These are phyloP conservation scores for Omphalotus olearius DNA, from an alignment of 1,284 basidiomycete genomes.

Conservation along the genomic window DNA sequence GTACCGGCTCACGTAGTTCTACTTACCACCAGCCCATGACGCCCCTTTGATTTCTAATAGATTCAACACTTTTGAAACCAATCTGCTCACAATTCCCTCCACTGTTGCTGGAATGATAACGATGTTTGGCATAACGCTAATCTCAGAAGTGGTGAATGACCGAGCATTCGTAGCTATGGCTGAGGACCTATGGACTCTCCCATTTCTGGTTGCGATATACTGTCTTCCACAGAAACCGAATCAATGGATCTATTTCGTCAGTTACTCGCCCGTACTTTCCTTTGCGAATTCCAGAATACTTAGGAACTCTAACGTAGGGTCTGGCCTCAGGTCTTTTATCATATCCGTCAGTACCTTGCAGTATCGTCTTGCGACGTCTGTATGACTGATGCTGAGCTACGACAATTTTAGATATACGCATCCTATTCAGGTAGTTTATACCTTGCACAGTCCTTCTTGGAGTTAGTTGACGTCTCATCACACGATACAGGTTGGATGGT, in stretches of 20 bases:
- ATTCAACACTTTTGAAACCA: slow-evolving; percentile 58
- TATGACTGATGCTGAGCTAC: neutral
- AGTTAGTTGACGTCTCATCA: too few species aligned
- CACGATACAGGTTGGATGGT: slow-evolving; percentile 45
- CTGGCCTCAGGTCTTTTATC: slow-evolving; percentile 30
- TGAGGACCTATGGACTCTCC: slow-evolving; percentile 48
- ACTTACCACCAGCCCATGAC: neutral
- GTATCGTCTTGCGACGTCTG: slow-evolving; percentile 9
- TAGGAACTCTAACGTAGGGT: slow-evolving; percentile 20
- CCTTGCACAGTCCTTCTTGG: neutral
- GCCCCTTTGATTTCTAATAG: slow-evolving; percentile 23
- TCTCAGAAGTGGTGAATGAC: slow-evolving; percentile 45
- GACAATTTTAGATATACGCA: slow-evolving; percentile 23
- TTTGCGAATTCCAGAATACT: neutral
- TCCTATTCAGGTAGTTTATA: slow-evolving; percentile 28
- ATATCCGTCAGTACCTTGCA: slow-evolving; percentile 32
- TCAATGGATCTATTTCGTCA: slow-evolving; percentile 45
- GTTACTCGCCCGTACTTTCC: slow-evolving; percentile 10
- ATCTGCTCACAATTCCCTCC: slow-evolving; percentile 58
- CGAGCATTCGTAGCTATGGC: slow-evolving; percentile 43
- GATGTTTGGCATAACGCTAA: slow-evolving; percentile 38
- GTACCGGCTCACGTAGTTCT: too few species aligned
- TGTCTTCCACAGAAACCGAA: slow-evolving; percentile 39
- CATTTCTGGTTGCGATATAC: slow-evolving; percentile 47
- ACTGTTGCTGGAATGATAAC: slow-evolving; percentile 37